These are phyloP conservation scores for Botryotinia convoluta DNA, from an alignment of 2,329 filamentous ascomycete species.

Conservation along the genomic window DNA sequence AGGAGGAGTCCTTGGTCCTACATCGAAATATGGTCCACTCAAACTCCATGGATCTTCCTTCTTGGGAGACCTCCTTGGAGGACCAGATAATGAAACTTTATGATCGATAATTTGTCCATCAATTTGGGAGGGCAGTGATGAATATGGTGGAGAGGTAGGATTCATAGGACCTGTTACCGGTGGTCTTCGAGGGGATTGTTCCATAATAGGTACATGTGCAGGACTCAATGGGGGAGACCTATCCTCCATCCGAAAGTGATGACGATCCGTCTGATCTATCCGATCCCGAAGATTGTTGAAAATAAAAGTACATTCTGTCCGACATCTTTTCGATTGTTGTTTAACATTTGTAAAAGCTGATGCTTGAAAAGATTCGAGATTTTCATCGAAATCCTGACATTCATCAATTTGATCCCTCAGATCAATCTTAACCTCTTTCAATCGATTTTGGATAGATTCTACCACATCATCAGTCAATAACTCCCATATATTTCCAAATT, in stretches of 20 bases:
- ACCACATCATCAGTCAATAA: constrained; percentile 18
- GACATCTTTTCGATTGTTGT: constrained; percentile 31
- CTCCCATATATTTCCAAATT: not conserved
- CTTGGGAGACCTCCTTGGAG: not conserved
- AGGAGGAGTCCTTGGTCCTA: constrained; percentile 25
- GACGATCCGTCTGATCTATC: constrained; percentile 20
- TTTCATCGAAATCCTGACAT: constrained; percentile 34
- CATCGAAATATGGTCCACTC: constrained; percentile 21
- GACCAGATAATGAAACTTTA: not conserved
- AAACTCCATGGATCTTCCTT: constrained; percentile 18
- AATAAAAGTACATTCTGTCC: constrained; percentile 30
- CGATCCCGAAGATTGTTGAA: constrained; percentile 30
- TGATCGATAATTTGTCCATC: not conserved
- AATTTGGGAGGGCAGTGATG: not conserved
- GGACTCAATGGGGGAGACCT: constrained; percentile 18
- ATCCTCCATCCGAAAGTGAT: constrained; percentile 20
- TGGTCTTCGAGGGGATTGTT: constrained; percentile 2
- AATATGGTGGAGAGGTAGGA: not conserved
- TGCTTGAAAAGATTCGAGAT: constrained; percentile 30
- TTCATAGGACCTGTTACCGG: not conserved
- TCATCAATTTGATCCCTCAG: constrained; percentile 34
- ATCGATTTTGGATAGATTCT: constrained; percentile 30
- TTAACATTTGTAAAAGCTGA: constrained; percentile 29
- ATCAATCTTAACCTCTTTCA: constrained; percentile 35
- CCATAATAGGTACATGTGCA: constrained; percentile 1